Conservation (phyloP, 805 yeast genomes). For the Metschnikowia borealis region DNA sequence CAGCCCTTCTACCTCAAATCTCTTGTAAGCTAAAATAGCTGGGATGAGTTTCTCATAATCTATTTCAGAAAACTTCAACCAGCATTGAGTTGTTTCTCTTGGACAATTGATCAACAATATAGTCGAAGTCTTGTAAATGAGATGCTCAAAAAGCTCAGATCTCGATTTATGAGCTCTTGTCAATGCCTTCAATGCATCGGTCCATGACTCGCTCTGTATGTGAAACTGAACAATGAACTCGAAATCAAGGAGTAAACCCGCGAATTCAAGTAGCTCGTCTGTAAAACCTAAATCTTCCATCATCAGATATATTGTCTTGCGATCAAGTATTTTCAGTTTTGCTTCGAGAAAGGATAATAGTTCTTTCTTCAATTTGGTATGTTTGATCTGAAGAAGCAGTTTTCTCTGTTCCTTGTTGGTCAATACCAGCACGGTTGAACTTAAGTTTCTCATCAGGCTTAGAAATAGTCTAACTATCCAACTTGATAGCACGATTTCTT, state of each 20-base stretch:
- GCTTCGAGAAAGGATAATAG: constrained; percentile 45
- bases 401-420: neutral
- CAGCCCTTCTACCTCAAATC: constrained; percentile 36
- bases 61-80: constrained; percentile 59
- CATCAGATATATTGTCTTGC: constrained; percentile 66
- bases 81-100: constrained; percentile 63
- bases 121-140: constrained; percentile 66
- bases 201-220: constrained; percentile 70
- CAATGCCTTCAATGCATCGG: constrained; percentile 58
- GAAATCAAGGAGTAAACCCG: constrained; percentile 63
- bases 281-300: constrained; percentile 62
- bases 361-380: neutral
- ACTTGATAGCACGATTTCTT: constrained; percentile 48
- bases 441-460: constrained; percentile 31
- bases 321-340: constrained; percentile 53
- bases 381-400: neutral
- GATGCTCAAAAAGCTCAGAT: constrained; percentile 16
- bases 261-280: constrained; percentile 61
- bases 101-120: constrained; percentile 68
- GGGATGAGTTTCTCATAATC: constrained; percentile 69
- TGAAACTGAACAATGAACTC: constrained; percentile 66
- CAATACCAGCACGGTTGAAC: neutral
- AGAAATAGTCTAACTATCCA: constrained; percentile 64
- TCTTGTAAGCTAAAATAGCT: constrained; percentile 66
- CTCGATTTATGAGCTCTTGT: constrained; percentile 47